phyloP scores from a whole-genome alignment of 768 basidiomycete genomes.

The Termitomyces sp. region DNA sequence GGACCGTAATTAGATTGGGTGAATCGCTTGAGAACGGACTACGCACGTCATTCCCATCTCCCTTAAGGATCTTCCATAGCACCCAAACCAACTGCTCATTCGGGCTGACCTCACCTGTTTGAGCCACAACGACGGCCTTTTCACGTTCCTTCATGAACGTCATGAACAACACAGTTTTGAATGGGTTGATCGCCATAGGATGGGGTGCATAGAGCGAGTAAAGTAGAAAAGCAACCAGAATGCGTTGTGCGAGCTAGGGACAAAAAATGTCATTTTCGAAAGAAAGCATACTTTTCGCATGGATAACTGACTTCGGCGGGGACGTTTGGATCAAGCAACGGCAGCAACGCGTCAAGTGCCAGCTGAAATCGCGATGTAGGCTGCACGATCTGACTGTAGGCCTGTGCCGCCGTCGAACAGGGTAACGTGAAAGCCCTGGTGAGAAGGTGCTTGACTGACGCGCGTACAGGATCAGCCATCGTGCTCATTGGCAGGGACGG shows the following conservation, averaged over 20 bases:
- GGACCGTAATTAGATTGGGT: constrained; percentile 1
- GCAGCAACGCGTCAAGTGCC: constrained; percentile 76
- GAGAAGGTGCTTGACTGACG: constrained; percentile 65
- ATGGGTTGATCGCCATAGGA: constrained; percentile 76
- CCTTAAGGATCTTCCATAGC: constrained; percentile 80
- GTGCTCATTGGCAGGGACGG: constrained; percentile 6
- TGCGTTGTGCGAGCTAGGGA: constrained; percentile 60
- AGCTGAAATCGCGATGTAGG: constrained; percentile 76
- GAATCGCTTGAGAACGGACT: not conserved
- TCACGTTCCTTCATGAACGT: constrained; percentile 67
- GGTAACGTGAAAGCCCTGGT: constrained; percentile 61
- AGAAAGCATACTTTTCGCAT: constrained; percentile 1
- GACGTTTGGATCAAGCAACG: constrained; percentile 52
- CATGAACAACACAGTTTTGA: constrained; percentile 65
- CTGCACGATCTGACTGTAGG: constrained; percentile 71
- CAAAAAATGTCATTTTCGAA: constrained; percentile 3
- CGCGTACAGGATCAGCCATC: constrained; percentile 44
- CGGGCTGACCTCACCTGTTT: constrained; percentile 41
- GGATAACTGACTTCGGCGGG: constrained; percentile 42
- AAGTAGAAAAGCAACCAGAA: constrained; percentile 74
- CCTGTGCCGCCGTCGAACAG: constrained; percentile 72
- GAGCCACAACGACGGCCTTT: constrained; percentile 47
- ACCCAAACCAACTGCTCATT: constrained; percentile 85
- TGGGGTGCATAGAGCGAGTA: constrained; percentile 78
- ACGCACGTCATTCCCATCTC: constrained; percentile 76